Percentiles rank a stretch among this genome's conserved stretches.
Conservation (phyloP, 2,329 filamentous ascomycete genomes). For the Paracoccidioides lutzii region DNA sequence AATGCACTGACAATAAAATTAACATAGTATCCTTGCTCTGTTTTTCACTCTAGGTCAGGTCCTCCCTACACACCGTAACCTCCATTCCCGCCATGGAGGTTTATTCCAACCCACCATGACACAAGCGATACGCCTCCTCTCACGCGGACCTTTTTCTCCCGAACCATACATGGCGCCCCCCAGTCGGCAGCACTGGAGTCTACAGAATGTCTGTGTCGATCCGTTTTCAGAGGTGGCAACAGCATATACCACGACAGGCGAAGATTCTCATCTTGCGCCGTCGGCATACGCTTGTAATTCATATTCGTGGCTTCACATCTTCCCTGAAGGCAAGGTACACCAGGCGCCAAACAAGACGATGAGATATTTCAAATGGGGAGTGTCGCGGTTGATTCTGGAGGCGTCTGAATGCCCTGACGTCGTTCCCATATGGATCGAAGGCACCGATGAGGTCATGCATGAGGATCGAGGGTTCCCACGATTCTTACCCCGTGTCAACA, state of each 20-base stretch:
- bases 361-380: conserved; percentile 97
- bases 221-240: conserved; percentile 34
- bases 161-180: conserved; percentile 31
- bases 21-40: conserved; percentile 47
- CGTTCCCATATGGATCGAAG: conserved; percentile 89
- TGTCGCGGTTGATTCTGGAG: conserved; percentile 83
- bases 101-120: conserved; percentile 81
- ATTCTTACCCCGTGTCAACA: conserved; percentile 63
- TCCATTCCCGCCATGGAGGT: conserved; percentile 68
- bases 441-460: conserved; percentile 76
- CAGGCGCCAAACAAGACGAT: conserved; percentile 67
- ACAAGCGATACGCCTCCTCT: conserved; percentile 74
- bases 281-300: conserved; percentile 57
- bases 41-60: conserved; percentile 90
- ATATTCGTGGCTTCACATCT: conserved; percentile 83
- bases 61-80: conserved; percentile 70
- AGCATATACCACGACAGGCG: conserved; percentile 28
- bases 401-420: conserved; percentile 76
- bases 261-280: conserved; percentile 50
- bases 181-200: conserved; percentile 26
- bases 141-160: conserved; percentile 46
- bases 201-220: conserved; percentile 33
- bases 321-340: conserved; percentile 89
- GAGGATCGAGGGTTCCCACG: conserved; percentile 68
- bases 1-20: not conserved